Evolutionary conservation across 176 grass and related monocot species (phyloP).

Genomic region (Carex kokanica): DNA sequence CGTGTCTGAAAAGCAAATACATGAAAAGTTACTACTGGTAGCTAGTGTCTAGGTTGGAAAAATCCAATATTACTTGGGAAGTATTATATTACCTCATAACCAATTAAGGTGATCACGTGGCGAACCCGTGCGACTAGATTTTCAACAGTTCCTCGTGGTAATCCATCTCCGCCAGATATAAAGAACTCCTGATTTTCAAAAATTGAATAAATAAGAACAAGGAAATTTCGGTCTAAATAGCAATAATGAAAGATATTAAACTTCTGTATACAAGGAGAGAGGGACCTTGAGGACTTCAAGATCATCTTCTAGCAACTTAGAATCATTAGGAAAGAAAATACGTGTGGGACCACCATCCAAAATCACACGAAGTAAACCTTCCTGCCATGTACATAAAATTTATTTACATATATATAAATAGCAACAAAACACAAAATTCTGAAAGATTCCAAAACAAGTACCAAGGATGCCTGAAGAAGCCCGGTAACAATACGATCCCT

Average conservation of each 20-base stretch:
- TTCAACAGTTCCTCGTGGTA: conserved; percentile 98
- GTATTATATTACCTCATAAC: conserved; percentile 73
- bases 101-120: conserved; percentile 77
- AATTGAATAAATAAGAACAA: conserved; percentile 7
- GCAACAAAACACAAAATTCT: conserved; percentile 21
- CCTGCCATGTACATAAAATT: conserved; percentile 42
- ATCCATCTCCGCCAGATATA: conserved; percentile 96
- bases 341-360: conserved; percentile 92
- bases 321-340: conserved; percentile 66
- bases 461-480: conserved; percentile 95
- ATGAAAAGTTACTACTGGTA: neutral
- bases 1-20: conserved; percentile 52
- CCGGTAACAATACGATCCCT: conserved; percentile 93
- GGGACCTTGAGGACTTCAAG: conserved; percentile 92
- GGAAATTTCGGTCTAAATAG: conserved; percentile 21
- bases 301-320: conserved; percentile 79
- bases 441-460: conserved; percentile 36
- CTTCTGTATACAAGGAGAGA: conserved; percentile 7
- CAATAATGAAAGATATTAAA: conserved; percentile 1
- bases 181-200: conserved; percentile 80
- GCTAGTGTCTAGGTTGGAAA: conserved; percentile 5
- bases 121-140: conserved; percentile 75
- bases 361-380: conserved; percentile 91
- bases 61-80: conserved; percentile 20
- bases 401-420: neutral